Conservation (phyloP, 2,329 filamentous ascomycete species). For the Amylocarpus encephaloides region DNA sequence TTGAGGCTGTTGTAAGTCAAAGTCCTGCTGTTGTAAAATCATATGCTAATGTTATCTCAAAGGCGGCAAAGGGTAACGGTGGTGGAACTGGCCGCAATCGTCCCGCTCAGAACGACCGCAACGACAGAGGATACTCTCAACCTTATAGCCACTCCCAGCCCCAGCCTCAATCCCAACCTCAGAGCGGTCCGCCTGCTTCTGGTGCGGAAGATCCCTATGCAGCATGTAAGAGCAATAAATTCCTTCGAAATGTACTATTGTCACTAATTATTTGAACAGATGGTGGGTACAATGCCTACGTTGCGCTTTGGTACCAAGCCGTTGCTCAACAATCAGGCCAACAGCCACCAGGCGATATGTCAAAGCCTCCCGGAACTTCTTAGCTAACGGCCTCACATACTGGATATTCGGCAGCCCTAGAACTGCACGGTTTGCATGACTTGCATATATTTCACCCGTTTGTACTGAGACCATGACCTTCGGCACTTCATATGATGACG, state of each 20-base stretch:
- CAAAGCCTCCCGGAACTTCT: constrained; percentile 37
- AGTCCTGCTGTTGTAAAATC: background rate
- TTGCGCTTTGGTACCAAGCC: constrained; percentile 76
- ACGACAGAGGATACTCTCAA: constrained; percentile 48
- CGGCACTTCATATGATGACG: constrained; percentile 28
- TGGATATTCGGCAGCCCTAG: constrained; percentile 26
- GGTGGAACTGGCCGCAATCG: constrained; percentile 40
- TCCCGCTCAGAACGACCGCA: constrained; percentile 45
- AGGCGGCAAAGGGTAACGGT: constrained; percentile 48
- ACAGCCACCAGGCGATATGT: constrained; percentile 32
- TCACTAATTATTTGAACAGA: constrained; percentile 39
- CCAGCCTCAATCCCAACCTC: constrained; percentile 38
- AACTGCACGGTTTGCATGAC: constrained; percentile 31
- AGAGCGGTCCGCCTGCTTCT: constrained; percentile 41
- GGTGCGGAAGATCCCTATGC: constrained; percentile 62
- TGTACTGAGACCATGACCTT: constrained; percentile 32
- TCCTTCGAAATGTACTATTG: background rate
- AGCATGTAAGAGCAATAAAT: constrained; percentile 48
- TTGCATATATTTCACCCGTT: constrained; percentile 25
- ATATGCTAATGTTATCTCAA: constrained; percentile 14
- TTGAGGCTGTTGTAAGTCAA: constrained; percentile 72
- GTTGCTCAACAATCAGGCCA: constrained; percentile 42
- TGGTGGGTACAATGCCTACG: constrained; percentile 75
- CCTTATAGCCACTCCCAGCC: constrained; percentile 35
- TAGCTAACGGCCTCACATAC: constrained; percentile 22